Conservation (phyloP, 192 early-diverging fungal genomes). For the Entomortierella chlamydospora region DNA sequence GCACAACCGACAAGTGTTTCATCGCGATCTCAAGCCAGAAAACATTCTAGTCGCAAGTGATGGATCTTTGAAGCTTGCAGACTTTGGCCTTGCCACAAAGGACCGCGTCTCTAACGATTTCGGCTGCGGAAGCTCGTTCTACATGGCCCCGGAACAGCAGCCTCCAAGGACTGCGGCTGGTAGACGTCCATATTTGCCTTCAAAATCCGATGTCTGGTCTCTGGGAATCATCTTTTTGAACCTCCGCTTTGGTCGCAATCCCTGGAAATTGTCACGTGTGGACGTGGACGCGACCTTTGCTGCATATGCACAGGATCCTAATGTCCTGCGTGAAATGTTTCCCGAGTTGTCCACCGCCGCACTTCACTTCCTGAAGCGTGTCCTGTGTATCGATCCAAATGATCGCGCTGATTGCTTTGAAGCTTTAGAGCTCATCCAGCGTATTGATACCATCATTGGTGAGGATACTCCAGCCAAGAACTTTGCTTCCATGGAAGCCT, state of each 20-base stretch:
- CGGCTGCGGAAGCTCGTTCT: constrained; percentile 85
- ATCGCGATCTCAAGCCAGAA: constrained; percentile 92
- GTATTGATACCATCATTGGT: constrained; percentile 32
- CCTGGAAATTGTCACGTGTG: constrained; percentile 76
- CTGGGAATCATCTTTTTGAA: constrained; percentile 92
- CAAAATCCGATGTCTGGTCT: constrained; percentile 90
- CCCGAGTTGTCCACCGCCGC: constrained; percentile 73
- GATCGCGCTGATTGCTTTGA: constrained; percentile 59
- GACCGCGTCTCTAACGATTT: constrained; percentile 83
- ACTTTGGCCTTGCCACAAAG: constrained; percentile 93
- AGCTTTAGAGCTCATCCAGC: constrained; percentile 41
- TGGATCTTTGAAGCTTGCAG: constrained; percentile 83
- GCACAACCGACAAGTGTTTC: constrained; percentile 73
- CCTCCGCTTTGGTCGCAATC: constrained; percentile 85
- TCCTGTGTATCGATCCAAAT: constrained; percentile 77
- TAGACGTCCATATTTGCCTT: constrained; percentile 66
- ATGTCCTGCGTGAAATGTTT: constrained; percentile 72
- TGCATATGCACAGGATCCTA: constrained; percentile 72
- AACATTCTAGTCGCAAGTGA: constrained; percentile 76
- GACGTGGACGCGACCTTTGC: constrained; percentile 81
- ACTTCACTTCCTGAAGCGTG: constrained; percentile 74
- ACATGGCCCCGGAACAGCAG: constrained; percentile 78
- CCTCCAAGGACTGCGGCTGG: constrained; percentile 51
- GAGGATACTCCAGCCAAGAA: constrained; percentile 4
- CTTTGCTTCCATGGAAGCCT: constrained; percentile 26